Evolutionary conservation across 2,329 filamentous ascomycete species (phyloP), one percentile per base, ranked within the genome.

Genomic region (Cladosporium sp.): DNA sequence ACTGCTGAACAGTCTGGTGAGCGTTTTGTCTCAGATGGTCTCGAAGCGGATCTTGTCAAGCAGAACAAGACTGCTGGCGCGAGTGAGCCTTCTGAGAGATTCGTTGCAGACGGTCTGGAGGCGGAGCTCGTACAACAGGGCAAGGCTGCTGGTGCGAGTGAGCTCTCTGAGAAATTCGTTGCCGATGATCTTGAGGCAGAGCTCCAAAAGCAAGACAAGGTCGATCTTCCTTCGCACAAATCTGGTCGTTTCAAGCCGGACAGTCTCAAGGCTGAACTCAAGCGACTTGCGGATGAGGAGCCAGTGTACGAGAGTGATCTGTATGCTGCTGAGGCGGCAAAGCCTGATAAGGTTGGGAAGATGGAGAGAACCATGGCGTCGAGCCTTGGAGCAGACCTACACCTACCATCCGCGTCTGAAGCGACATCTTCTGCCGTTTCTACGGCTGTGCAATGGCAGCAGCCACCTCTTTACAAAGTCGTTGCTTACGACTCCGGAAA

Each of bases 401-500:
- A 56, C 8, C 21, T 53, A 6, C 50, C 50, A 44, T n/a, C 26
- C 3, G 49, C 28, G 29, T 49, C 65, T 12, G 46, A 44, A 11
- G 23, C 26, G 23, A 23, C 10, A 11, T 12, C 57, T 21, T 18
- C 40, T 33, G 29, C 40, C 33, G 18, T 50, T 21, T 31, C 44
- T 60, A 5, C 53, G 7, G 21, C 21, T 16, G 31, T 69, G n/a
- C 62, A 68, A 28, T 77, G 75, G 76, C 69, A 73, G 55, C 67
- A 75, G 37, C 76, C 76, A 31, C 70, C 76, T 14, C 52, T 84
- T 3, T 91, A 90, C 80, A 90, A 86, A 73, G 83, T 91, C 37
- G 80, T 92, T 6, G 88, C 86, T 1, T 91, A 88, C 70, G 87
- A 91, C 69, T 80, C 85, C 1, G 80, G 79, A 10, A 87, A 83